Evolutionary conservation across 2,329 filamentous ascomycete genomes (phyloP), one percentile per base, ranked within the genome.

Genomic region (Trichoderma sp.): DNA sequence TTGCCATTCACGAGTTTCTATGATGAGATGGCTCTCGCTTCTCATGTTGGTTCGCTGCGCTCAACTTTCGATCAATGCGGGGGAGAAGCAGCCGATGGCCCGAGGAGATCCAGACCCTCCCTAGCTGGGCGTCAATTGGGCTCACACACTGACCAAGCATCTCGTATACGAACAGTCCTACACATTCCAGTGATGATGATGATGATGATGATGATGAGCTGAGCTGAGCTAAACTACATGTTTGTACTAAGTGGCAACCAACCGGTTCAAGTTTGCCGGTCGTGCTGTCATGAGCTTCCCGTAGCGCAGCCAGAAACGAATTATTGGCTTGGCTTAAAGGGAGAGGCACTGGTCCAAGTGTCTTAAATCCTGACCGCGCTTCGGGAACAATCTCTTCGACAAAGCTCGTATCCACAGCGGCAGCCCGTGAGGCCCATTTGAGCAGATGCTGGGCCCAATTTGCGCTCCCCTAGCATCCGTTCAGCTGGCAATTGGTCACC

Each of bases 21-120:
- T 65, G 47, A 67, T 30, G 28, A 30, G 26, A 59, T 47, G 17
- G 43, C 43, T 50, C n/a, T 50, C 43, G n/a, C n/a, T 50, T 43
- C n/a, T 17, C 30, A 30, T 28, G 23, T 30, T 28, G 32, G 28
- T 39, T 70, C 34, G 5, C 34, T 59, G 23, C 17, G 1, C 47
- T 30, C 30, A 8, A 34, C 34, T 26, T 64, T 36, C 32, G 50
- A 30, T 59, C 26, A 32, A 28, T 68, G 65, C 34, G 65, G 34
- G 65, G 65, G 34, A n/a, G 34, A 59, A 30, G 36, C 53, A 68
- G n/a, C 65, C 65, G 65, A 68, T 68, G 65, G 65, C 34, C 65
- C 65, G 65, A 68, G 36, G 23, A 20, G 17, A 68, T 17, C 30
- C 26, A 59, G 62, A 50, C 12, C 12, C 39, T 53, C 12, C 12